phyloP scores from a whole-genome alignment of 163 green algal species.

The Trebouxiophyceae sp. region DNA sequence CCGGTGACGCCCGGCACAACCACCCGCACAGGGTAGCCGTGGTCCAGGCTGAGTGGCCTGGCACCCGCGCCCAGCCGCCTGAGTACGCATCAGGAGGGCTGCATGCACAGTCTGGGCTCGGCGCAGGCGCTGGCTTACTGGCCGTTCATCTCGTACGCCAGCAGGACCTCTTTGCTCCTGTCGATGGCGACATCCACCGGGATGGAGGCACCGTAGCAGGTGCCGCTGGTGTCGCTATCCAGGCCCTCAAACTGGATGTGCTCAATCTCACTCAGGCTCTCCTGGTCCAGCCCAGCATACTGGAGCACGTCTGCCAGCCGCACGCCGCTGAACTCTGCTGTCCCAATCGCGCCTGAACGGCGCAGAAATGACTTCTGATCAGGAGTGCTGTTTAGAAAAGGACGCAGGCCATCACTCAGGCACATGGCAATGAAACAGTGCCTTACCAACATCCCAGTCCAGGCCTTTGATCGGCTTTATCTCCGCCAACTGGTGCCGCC shows the following conservation, averaged over 20 bases:
- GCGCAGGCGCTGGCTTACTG: conserved; percentile 1
- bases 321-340: conserved; percentile 57
- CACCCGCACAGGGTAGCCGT: conserved; percentile 72
- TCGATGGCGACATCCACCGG: conserved; percentile 53
- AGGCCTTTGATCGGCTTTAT: conserved; percentile 56
- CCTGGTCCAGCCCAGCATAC: conserved; percentile 35
- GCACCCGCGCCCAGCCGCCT: too few relatives aligned
- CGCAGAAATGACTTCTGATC: too few relatives aligned
- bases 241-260: conserved; percentile 68
- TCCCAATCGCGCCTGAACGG: conserved; percentile 69
- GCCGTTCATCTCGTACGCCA: conserved; percentile 92
- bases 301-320: conserved; percentile 69
- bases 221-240: conserved; percentile 52
- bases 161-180: conserved; percentile 58
- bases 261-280: conserved; percentile 16
- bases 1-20: conserved; percentile 69
- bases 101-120: not conserved
- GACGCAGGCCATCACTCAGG: too few relatives aligned
- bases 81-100: too few relatives aligned
- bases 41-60: conserved; percentile 60
- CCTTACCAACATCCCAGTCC: conserved; percentile 56
- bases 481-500: conserved; percentile 54
- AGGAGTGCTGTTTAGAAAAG: too few relatives aligned
- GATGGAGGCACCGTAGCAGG: conserved; percentile 64
- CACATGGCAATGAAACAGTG: not conserved